phyloP scores from a whole-genome alignment of 2,329 filamentous ascomycete genomes.

The Tympanopsis confertula region DNA sequence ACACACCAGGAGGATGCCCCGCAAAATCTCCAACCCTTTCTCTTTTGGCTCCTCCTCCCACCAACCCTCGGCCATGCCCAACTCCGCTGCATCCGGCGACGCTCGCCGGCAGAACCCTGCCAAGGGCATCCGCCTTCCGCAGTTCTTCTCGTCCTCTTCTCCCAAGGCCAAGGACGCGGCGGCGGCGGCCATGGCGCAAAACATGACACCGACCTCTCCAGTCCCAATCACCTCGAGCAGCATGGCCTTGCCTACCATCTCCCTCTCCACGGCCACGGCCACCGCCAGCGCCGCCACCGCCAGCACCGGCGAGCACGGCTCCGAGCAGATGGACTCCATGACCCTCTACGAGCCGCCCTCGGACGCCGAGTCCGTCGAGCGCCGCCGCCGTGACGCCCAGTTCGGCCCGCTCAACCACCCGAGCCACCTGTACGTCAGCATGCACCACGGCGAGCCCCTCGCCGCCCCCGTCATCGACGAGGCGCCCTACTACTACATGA shows the following conservation, averaged over 20 bases:
- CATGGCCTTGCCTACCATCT: conserved; percentile 78
- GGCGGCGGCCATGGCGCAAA: conserved; percentile 51
- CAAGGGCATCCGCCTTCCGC: conserved; percentile 66
- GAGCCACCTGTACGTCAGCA: conserved; percentile 79
- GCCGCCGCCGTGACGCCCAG: conserved; percentile 73
- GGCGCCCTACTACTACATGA: conserved; percentile 88
- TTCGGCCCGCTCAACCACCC: conserved; percentile 79
- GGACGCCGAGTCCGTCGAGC: conserved; percentile 65
- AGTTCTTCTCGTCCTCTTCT: conserved; percentile 75
- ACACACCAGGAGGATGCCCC: conserved; percentile 50
- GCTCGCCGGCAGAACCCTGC: conserved; percentile 49
- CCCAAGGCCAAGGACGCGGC: conserved; percentile 52
- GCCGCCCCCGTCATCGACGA: conserved; percentile 83
- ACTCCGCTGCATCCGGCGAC: conserved; percentile 30
- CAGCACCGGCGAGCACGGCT: conserved; percentile 62
- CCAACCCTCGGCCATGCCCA: conserved; percentile 18
- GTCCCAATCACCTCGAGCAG: conserved; percentile 60
- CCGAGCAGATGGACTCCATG: conserved; percentile 64
- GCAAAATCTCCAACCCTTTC: conserved; percentile 46
- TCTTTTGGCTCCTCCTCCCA: conserved; percentile 30
- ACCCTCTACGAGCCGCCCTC: conserved; percentile 78
- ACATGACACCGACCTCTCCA: conserved; percentile 34
- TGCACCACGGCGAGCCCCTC: conserved; percentile 71
- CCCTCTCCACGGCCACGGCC: conserved; percentile 45
- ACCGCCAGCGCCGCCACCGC: conserved; percentile 41